A percentile compares a stretch with the other conserved stretches of the same genome.
phyloP scores from a whole-genome alignment of 352 stramenopile species.

The Phytophthora boehmeriae region DNA sequence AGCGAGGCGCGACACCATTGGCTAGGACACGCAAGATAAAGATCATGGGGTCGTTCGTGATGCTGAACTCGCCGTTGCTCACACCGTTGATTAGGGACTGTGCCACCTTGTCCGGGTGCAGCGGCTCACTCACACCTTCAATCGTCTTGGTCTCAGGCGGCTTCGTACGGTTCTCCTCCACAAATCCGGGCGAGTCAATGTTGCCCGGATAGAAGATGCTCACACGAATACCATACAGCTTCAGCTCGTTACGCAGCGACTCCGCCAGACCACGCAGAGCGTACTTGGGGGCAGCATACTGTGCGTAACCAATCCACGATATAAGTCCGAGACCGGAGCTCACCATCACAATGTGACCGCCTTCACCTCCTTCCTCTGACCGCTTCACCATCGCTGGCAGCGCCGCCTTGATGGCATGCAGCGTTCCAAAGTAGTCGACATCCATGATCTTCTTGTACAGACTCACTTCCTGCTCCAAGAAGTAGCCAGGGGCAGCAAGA shows the following conservation, averaged over 20 bases:
- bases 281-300: slow-evolving; percentile 86
- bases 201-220: slow-evolving; percentile 85
- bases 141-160: slow-evolving; percentile 76
- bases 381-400: slow-evolving; percentile 76
- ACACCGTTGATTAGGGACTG: slow-evolving; percentile 71
- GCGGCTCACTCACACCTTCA: slow-evolving; percentile 57
- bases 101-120: slow-evolving; percentile 66
- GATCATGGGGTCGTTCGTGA: slow-evolving; percentile 83
- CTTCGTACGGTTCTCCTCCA: slow-evolving; percentile 80
- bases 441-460: slow-evolving; percentile 85
- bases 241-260: slow-evolving; percentile 78
- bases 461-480: slow-evolving; percentile 74
- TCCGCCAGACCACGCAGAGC: slow-evolving; percentile 81
- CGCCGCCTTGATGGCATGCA: slow-evolving; percentile 82
- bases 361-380: slow-evolving; percentile 62
- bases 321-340: slow-evolving; percentile 71
- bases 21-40: slow-evolving; percentile 72
- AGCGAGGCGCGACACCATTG: slow-evolving; percentile 76
- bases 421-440: slow-evolving; percentile 87
- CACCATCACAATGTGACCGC: slow-evolving; percentile 74
- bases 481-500: slow-evolving; percentile 65
- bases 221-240: slow-evolving; percentile 70
- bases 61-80: slow-evolving; percentile 71
- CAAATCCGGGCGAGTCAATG: slow-evolving; percentile 82
- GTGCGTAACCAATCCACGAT: slow-evolving; percentile 83